Conservation (phyloP, 169 alveolate genomes). For the Plasmodium inui region DNA sequence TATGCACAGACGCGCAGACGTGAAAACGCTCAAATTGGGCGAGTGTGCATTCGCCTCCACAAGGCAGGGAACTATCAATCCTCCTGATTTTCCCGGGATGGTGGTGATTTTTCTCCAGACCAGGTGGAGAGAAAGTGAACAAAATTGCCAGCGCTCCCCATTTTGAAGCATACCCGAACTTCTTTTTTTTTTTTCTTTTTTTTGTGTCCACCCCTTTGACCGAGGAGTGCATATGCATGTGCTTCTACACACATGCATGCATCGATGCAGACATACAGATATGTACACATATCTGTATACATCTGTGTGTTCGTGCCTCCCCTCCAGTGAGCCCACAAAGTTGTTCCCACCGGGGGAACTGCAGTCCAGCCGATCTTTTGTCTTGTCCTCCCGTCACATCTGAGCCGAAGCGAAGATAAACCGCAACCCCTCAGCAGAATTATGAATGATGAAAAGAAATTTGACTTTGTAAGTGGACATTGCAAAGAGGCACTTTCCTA, state of each 20-base stretch:
- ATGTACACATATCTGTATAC: not conserved
- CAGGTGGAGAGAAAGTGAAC: not conserved
- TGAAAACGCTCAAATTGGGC: not conserved
- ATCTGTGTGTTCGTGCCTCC: not conserved
- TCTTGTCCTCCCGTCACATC: not conserved
- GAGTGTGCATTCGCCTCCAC: not conserved
- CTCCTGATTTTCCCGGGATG: not conserved
- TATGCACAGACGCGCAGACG: not conserved
- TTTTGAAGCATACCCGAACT: not conserved
- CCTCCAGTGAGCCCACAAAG: not conserved
- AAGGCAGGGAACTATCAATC: not conserved
- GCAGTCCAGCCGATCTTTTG: not conserved
- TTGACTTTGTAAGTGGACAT: slow-evolving; percentile 31
- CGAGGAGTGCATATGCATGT: not conserved
- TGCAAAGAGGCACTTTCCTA: not conserved
- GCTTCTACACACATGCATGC: not conserved
- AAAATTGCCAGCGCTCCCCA: not conserved
- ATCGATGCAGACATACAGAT: too few relatives aligned
- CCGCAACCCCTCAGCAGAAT: not conserved
- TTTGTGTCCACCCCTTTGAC: not conserved
- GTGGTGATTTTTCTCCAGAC: not conserved
- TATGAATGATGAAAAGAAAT: slow-evolving; percentile 55
- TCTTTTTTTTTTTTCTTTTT: too few relatives aligned
- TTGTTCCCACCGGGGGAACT: not conserved
- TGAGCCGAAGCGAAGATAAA: not conserved